phyloP scores from a whole-genome alignment of 2,329 filamentous ascomycete genomes.

The Fusarium illudens region DNA sequence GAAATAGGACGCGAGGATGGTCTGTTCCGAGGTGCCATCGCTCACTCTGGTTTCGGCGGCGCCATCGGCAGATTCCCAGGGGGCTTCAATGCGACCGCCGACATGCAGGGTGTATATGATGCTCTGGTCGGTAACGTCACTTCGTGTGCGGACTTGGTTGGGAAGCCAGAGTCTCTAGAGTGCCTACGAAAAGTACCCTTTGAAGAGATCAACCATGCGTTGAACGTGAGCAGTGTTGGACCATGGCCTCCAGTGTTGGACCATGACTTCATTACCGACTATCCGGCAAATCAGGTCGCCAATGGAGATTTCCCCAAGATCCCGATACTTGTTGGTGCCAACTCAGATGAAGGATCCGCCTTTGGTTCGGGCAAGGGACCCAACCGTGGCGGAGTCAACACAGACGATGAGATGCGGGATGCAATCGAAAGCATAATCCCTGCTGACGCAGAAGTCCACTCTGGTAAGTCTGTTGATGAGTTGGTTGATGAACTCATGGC shows the following conservation, averaged over 20 bases:
- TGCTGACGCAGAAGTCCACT: constrained; percentile 13
- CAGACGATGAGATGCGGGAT: constrained; percentile 42
- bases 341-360: constrained; percentile 45
- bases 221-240: constrained; percentile 12
- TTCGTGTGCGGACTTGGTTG: constrained; percentile 33
- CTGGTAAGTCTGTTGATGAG: constrained; percentile 35
- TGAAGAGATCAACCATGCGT: constrained; percentile 39
- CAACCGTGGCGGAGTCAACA: constrained; percentile 34
- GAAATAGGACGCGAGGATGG: constrained; percentile 53
- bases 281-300: constrained; percentile 42
- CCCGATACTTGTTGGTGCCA: constrained; percentile 48
- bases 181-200: constrained; percentile 43
- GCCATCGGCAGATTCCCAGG: constrained; percentile 42
- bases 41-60: constrained; percentile 56
- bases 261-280: constrained; percentile 47
- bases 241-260: constrained; percentile 46
- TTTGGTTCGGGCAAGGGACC: constrained; percentile 35
- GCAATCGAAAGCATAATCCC: constrained; percentile 20
- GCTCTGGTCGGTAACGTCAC: constrained; percentile 41
- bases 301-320: constrained; percentile 48
- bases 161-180: constrained; percentile 35
- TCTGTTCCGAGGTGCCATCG: constrained; percentile 60
- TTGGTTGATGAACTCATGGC: constrained; percentile 37
- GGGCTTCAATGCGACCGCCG: constrained; percentile 42
- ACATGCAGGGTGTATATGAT: constrained; percentile 42